A percentile compares a stretch with the other conserved stretches of the same genome.
phyloP scores from a whole-genome alignment of 495 filamentous ascomycete genomes.

The Neurospora pannonica region DNA sequence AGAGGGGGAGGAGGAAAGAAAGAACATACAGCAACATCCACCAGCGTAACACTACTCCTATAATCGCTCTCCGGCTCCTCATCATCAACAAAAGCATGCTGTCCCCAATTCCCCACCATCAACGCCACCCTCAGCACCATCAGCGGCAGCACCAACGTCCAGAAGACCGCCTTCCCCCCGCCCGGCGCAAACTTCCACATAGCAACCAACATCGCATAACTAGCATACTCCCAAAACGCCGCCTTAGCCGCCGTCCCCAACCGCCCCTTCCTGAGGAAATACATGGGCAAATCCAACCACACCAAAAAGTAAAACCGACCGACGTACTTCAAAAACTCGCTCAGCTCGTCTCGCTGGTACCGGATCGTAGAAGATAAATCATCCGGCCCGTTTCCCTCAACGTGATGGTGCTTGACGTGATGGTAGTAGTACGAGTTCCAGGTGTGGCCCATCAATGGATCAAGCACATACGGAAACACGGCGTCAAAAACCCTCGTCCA shows the following conservation, averaged over 20 bases:
- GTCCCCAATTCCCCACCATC: conserved; percentile 75
- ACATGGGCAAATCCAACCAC: conserved; percentile 66
- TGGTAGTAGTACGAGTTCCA: conserved; percentile 82
- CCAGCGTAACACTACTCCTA: conserved; percentile 58
- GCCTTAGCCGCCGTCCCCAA: conserved; percentile 34
- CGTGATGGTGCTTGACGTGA: conserved; percentile 77
- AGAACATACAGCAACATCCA: conserved; percentile 57
- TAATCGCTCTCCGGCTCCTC: conserved; percentile 62
- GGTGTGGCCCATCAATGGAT: conserved; percentile 72
- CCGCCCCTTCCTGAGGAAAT: conserved; percentile 55
- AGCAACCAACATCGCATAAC: conserved; percentile 22
- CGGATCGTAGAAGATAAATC: conserved; percentile 68
- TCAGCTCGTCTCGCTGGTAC: conserved; percentile 60
- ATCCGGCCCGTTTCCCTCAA: conserved; percentile 69
- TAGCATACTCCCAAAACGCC: conserved; percentile 47
- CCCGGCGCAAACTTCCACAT: not conserved
- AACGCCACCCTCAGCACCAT: conserved; percentile 51
- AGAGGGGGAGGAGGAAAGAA: conserved; percentile 1
- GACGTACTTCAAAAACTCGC: conserved; percentile 58
- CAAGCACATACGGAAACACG: conserved; percentile 60
- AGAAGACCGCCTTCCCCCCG: conserved; percentile 31
- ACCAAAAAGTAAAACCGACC: conserved; percentile 61
- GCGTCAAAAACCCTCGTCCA: not conserved
- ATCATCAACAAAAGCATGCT: conserved; percentile 66
- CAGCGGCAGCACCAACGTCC: conserved; percentile 48